Evolutionary conservation across 495 filamentous ascomycete genomes (phyloP), one percentile per base, ranked within the genome.

Genomic region (Poronia punctata): DNA sequence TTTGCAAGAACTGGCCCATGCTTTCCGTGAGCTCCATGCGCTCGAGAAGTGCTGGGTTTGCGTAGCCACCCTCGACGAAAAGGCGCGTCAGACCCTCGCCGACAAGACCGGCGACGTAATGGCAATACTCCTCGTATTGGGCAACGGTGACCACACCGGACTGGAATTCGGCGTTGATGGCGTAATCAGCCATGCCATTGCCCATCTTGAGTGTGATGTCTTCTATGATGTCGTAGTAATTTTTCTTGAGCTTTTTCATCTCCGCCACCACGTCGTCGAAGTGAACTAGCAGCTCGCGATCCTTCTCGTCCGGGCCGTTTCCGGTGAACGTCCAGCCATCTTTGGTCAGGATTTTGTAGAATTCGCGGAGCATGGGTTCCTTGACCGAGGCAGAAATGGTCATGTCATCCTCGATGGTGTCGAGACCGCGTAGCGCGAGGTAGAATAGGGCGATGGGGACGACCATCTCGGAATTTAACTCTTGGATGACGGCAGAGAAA

Each of bases 401-500:
- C 78, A 95, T 97, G 62, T 98, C 92, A 73, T 98, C 92, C 64
- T 98, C 92, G 42, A 98, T 86, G 14, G 92, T 98, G 59, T 98
- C 92, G 32, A 98, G 74, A 7, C 83, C 93, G 35, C 92, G 82
- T 10, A 98, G 72, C 23, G 83, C 77, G 24, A 98, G 72, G 65
- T 98, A 98, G 74, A 98, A 98, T n/a, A 97, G 70, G 36, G 77
- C 79, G 31, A 98, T 73, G 2, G 93, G 87, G 24, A 95, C 74
- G 16, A 97, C 79, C 12, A 98, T 75, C 63, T 98, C 90, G 0
- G 88, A 87, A 53, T 95, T 86, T 11, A 98, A 72, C 58, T 98
- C 92, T 61, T 93, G 79, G 56, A 98, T 98, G 53, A 98, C 92
- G 17, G 89, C 71, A 36, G 80, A 78, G 67, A 98, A 98, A 51